Evolutionary conservation across 148 eudicot species (phyloP), one percentile per base, ranked within the genome.

Genomic region (Cornus suecica): DNA sequence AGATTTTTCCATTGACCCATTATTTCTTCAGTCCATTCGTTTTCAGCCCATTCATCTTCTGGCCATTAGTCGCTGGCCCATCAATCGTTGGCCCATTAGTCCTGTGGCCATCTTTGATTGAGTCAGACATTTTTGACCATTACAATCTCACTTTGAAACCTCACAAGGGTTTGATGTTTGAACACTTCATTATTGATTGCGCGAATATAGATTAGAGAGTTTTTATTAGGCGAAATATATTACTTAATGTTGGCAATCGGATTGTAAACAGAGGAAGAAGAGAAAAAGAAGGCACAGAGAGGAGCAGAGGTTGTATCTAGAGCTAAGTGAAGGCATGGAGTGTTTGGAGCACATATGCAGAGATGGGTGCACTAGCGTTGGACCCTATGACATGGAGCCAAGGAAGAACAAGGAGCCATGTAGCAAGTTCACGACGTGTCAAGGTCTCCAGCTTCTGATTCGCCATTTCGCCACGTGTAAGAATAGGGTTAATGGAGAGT

Each of bases 261-360:
- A 28, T 71, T 22, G 45, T 23, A 37, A 67, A 73, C 85, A 94
- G 98, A 92, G 97, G 85, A 94, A 83, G 77, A 94, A 84, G 84
- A 94, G 81, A 83, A 83, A 85, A 37, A 88, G 83, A 60, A 86
- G 87, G 80, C 88, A 90, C 51, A 92, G 78, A 65, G 73, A 83
- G 60, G 97, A 87, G 51, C 94, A 88, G 69, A 75, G 61, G 13
- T 56, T 90, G 80, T 94, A 90, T 74, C 6, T 89, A n/a, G 90
- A 92, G 79, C 83, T 94, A 70, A 81, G 86, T n/a, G 98, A 91
- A 76, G 98, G 97, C 20, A 94, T 94, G 98, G 98, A 89, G 22
- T 89, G 98, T 78, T 76, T 94, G 61, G 92, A 83, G 76, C 98
- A 94, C 80, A 92, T 94, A 58, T 92, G 93, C 70, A 87, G 93